These are phyloP conservation scores for Larix kaempferi DNA, from an alignment of 75 land plant genomes.

Conservation along the genomic window DNA sequence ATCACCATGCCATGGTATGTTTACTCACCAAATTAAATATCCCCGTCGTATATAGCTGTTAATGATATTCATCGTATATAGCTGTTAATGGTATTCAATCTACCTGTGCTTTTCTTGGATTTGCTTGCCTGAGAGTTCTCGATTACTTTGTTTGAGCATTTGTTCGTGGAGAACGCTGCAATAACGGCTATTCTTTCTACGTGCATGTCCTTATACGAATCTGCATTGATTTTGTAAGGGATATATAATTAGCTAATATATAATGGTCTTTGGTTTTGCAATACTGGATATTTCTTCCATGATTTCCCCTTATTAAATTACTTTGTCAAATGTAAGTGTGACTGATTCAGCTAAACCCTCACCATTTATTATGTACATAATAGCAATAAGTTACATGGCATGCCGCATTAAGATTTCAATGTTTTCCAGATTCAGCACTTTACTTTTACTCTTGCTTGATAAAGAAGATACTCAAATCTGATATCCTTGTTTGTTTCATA, in stretches of 20 bases:
- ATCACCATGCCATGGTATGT: neutral
- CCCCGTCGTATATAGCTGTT: neutral
- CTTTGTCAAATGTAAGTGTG: too few species aligned
- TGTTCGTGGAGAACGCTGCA: neutral
- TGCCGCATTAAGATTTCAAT: too few species aligned
- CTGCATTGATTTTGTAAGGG: constrained; percentile 1
- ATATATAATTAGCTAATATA: neutral
- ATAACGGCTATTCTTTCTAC: neutral
- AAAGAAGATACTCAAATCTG: too few species aligned
- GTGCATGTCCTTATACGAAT: constrained; percentile 1
- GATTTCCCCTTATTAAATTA: too few species aligned
- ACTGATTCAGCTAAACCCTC: too few species aligned
- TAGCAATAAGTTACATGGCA: too few species aligned
- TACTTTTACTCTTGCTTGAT: too few species aligned
- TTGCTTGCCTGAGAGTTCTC: neutral
- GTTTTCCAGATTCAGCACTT: too few species aligned
- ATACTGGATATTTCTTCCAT: neutral
- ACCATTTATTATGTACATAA: too few species aligned
- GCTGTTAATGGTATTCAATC: neutral
- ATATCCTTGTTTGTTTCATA: too few species aligned
- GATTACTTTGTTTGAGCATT: neutral
- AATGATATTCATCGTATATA: neutral
- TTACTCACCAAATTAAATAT: too few species aligned
- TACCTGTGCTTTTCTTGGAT: neutral
- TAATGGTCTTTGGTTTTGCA: neutral